Evolutionary conservation across 1,284 basidiomycete species (phyloP).

Genomic region (Psilocybe mexicana): DNA sequence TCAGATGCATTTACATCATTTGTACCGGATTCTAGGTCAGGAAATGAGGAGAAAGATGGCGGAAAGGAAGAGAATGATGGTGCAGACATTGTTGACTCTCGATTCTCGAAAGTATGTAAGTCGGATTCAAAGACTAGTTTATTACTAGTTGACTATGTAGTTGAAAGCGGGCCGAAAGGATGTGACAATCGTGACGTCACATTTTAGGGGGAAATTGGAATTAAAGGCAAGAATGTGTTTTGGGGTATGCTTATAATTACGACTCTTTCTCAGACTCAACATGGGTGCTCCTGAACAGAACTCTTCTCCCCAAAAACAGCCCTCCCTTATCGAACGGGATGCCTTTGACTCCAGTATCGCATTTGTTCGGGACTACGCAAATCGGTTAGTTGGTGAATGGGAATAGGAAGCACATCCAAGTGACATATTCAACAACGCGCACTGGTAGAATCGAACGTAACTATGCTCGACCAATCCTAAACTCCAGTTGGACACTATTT

Average conservation of each 20-base stretch:
- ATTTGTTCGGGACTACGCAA: slow-evolving; percentile 32
- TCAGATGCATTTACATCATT: slow-evolving; percentile 26
- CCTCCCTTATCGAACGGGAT: slow-evolving; percentile 14
- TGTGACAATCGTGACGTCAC: no score
- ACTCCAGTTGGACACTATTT: slow-evolving; percentile 28
- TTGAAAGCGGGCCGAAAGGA: no score
- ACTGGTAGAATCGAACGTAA: slow-evolving; percentile 32
- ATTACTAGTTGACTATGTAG: no score
- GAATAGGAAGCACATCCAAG: background rate
- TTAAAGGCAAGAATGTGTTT: no score
- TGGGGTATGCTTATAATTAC: background rate
- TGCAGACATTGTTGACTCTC: slow-evolving; percentile 38
- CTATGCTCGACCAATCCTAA: slow-evolving; percentile 32
- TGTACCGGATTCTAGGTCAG: slow-evolving; percentile 47
- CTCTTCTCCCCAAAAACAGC: slow-evolving; percentile 1
- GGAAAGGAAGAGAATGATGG: slow-evolving; percentile 60
- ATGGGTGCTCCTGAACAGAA: slow-evolving; percentile 10
- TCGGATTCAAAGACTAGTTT: no score
- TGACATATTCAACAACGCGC: background rate
- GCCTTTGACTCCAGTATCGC: slow-evolving; percentile 31
- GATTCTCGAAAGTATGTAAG: no score
- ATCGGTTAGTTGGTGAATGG: slow-evolving; percentile 24
- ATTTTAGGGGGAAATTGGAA: no score
- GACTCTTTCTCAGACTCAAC: background rate
- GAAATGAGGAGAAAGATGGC: slow-evolving; percentile 67